Base-by-base conservation (phyloP, 1,284 basidiomycete genomes). In the Ustilago tritici region DNA sequence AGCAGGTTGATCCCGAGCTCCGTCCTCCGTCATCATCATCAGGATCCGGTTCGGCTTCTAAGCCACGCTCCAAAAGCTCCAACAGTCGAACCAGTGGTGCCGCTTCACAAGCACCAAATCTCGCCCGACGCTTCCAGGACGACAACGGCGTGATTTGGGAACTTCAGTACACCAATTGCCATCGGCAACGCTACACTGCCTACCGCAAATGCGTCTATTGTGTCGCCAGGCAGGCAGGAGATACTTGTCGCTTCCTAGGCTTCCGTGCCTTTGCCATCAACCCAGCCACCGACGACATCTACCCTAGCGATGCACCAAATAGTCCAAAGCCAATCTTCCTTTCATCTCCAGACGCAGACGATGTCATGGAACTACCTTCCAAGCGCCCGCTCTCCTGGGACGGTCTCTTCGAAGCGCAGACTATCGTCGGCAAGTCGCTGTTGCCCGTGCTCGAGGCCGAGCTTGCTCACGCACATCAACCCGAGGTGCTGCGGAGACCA, bases 191-290 rank as follows among this genome's bases (percentile, higher is more conserved):
- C 8, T 70, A 73, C 58, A 12, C 19, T 4, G n/a, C 36, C 3
- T 74, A 64, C 64, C 62, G 60, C 12, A 75, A 36, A 46, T 81
- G 79, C 56, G 54, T 57, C 14, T 61, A 56, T 5, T 81, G 79
- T 54, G 50, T 66, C 31, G 28, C 38, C 8, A 79, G 73, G 64
- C 28, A 4, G 0, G 31, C 17, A 8, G 70, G 70, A 23, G 79
- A 79, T 19, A 67, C 59, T 2, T 81, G 79, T 41, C 77, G 73
- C 47, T 81, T 78, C 31, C 12, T 58, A 3, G 53, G 55, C 31
- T 61, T 76, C 41, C 62, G 79, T 17, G 69, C 67, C 4, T 65
- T 81, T 17, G 58, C 65, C 8, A 40, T 79, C 43, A 52, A 77
- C 40, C 59, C 66, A 4, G 28, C 8, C 23, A 65, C 55, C 14